A percentile compares a stretch with the other conserved stretches of the same genome.
Evolutionary conservation across 2,329 filamentous ascomycete genomes (phyloP).

Genomic region (Xylariaceae sp.): DNA sequence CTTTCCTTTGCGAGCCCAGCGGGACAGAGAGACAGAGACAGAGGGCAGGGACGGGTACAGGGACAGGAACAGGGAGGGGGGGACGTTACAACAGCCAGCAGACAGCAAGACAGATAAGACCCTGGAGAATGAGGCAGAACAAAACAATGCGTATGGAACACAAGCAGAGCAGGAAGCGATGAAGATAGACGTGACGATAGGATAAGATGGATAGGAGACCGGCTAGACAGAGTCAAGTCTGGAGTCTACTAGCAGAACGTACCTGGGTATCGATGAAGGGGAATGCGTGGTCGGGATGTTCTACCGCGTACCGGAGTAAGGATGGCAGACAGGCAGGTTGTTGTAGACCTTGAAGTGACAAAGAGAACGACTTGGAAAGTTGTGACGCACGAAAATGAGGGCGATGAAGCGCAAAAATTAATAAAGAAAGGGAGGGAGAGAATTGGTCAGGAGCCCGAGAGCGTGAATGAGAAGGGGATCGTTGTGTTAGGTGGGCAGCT

Average conservation of each 20-base stretch:
- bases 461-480: conserved; percentile 13
- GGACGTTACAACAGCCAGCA: conserved; percentile 1
- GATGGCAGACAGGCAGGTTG: neutral
- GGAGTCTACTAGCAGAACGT: neutral
- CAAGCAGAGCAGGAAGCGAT: neutral
- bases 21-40: too few species aligned
- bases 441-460: conserved; percentile 12
- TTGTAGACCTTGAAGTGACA: conserved; percentile 8
- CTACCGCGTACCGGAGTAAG: too few species aligned
- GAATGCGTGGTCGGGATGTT: neutral
- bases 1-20: neutral
- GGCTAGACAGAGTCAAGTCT: neutral
- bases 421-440: conserved; percentile 16
- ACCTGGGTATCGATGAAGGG: conserved; percentile 1
- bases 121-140: neutral
- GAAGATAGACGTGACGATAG: neutral
- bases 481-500: conserved; percentile 15
- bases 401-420: conserved; percentile 23
- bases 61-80: conserved; percentile 22
- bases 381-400: conserved; percentile 26
- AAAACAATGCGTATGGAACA: neutral
- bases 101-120: conserved; percentile 1
- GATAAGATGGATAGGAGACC: conserved; percentile 1
- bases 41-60: too few species aligned
- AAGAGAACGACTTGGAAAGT: conserved; percentile 23